phyloP scores from a whole-genome alignment of 768 basidiomycete genomes.

The Lactarius sanguifluus region DNA sequence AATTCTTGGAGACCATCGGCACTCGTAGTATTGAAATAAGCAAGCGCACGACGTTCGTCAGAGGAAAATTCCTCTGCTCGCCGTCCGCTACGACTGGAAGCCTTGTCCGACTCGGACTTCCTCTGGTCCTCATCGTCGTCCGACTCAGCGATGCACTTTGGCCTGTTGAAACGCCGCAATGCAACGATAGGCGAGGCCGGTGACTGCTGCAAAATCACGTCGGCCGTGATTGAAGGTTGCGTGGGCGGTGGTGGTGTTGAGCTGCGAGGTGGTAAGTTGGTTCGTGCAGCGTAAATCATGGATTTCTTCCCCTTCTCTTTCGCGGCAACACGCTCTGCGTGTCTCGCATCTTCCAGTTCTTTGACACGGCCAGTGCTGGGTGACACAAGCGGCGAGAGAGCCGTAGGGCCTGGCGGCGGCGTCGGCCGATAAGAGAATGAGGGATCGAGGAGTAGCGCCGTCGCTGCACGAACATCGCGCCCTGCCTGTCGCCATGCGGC shows the following conservation, averaged over 20 bases:
- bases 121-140: conserved; percentile 70
- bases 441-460: conserved; percentile 55
- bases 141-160: conserved; percentile 57
- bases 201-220: conserved; percentile 41
- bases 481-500: conserved; percentile 68
- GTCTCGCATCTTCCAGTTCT: conserved; percentile 72
- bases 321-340: conserved; percentile 60
- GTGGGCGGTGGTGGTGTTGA: conserved; percentile 43
- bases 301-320: conserved; percentile 80
- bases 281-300: conserved; percentile 74
- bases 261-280: conserved; percentile 40
- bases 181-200: conserved; percentile 45
- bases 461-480: conserved; percentile 63
- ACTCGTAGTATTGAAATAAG: conserved; percentile 66
- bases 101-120: conserved; percentile 52
- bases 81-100: conserved; percentile 37
- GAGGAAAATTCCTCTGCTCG: conserved; percentile 38
- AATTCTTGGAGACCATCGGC: conserved; percentile 69
- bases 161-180: conserved; percentile 48
- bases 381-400: conserved; percentile 34
- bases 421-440: conserved; percentile 41
- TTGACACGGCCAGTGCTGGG: conserved; percentile 56
- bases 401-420: conserved; percentile 11
- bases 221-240: conserved; percentile 42
- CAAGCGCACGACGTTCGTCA: conserved; percentile 53